Percentiles rank a stretch among this genome's conserved stretches.
phyloP scores from a whole-genome alignment of 805 yeast genomes.

The Lachancea lanzarotensis region DNA sequence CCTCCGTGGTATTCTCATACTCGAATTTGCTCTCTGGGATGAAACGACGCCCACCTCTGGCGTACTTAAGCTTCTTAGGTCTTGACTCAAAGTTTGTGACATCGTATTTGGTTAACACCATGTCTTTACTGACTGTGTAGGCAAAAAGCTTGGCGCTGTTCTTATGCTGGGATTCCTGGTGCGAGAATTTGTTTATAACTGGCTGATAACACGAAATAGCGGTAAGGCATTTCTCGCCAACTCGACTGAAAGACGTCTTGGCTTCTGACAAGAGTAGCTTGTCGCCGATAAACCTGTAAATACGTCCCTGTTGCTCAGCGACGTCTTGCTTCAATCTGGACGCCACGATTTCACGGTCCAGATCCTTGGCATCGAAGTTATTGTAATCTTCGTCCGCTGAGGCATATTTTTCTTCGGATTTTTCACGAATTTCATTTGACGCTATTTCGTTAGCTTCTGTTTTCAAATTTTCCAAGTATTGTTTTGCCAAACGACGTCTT shows the following conservation, averaged over 20 bases:
- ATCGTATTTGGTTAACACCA: slow-evolving; percentile 76
- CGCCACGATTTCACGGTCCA: slow-evolving; percentile 80
- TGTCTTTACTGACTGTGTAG: slow-evolving; percentile 77
- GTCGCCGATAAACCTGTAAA: slow-evolving; percentile 62
- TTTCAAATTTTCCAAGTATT: slow-evolving; percentile 75
- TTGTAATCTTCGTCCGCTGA: slow-evolving; percentile 31
- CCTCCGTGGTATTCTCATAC: slow-evolving; percentile 50
- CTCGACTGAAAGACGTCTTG: slow-evolving; percentile 42
- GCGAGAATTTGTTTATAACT: slow-evolving; percentile 28
- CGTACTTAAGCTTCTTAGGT: slow-evolving; percentile 60
- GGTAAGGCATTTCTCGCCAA: slow-evolving; percentile 56
- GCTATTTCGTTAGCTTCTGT: slow-evolving; percentile 42
- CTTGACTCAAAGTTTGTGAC: slow-evolving; percentile 45
- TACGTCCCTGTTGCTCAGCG: slow-evolving; percentile 80
- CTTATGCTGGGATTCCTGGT: slow-evolving; percentile 33
- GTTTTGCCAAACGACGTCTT: slow-evolving; percentile 89
- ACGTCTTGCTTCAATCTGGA: slow-evolving; percentile 80
- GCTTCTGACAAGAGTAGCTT: slow-evolving; percentile 38
- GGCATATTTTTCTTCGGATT: slow-evolving; percentile 13
- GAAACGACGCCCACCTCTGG: slow-evolving; percentile 51
- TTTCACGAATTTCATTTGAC: slow-evolving; percentile 13
- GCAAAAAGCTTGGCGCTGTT: slow-evolving; percentile 50
- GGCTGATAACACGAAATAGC: slow-evolving; percentile 34
- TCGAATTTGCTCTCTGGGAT: slow-evolving; percentile 33
- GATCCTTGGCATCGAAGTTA: slow-evolving; percentile 81